phyloP scores from a whole-genome alignment of 371 early-diverging fungal species.

The Haplosporangium sp. region DNA sequence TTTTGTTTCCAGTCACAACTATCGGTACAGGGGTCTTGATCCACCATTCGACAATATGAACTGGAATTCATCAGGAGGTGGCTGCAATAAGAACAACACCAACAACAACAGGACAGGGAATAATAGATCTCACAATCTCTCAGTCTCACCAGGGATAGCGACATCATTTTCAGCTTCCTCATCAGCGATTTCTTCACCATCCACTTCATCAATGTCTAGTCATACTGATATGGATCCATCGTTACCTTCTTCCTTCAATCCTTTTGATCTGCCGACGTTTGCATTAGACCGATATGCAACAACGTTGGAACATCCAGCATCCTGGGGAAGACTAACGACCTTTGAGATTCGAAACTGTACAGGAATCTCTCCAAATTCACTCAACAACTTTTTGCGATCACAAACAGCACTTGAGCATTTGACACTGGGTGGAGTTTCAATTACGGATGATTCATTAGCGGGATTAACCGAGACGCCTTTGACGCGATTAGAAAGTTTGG shows the following conservation, averaged over 20 bases:
- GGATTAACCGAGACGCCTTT: constrained; percentile 25
- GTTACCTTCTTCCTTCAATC: background rate
- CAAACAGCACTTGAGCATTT: constrained; percentile 28
- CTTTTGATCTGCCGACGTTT: constrained; percentile 8
- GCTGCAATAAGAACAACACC: too few relatives aligned
- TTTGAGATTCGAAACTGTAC: constrained; percentile 36
- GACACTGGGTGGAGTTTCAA: constrained; percentile 31
- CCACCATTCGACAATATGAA: background rate
- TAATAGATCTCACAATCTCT: background rate
- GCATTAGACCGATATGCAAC: constrained; percentile 22
- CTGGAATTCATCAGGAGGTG: background rate
- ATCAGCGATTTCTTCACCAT: constrained; percentile 31
- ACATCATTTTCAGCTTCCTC: constrained; percentile 14
- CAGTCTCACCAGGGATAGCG: background rate
- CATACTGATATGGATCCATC: constrained; percentile 24
- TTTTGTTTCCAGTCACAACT: background rate
- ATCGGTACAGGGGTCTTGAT: background rate
- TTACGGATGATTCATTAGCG: constrained; percentile 44
- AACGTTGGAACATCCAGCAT: background rate
- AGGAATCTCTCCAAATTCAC: constrained; percentile 13
- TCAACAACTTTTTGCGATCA: constrained; percentile 23
- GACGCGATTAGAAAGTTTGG: constrained; percentile 18
- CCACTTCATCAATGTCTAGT: constrained; percentile 26
- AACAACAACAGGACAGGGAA: background rate
- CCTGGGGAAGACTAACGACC: constrained; percentile 9